These are phyloP conservation scores for Lumnitzera littorea DNA, from an alignment of 345 rosid species.

Conservation along the genomic window DNA sequence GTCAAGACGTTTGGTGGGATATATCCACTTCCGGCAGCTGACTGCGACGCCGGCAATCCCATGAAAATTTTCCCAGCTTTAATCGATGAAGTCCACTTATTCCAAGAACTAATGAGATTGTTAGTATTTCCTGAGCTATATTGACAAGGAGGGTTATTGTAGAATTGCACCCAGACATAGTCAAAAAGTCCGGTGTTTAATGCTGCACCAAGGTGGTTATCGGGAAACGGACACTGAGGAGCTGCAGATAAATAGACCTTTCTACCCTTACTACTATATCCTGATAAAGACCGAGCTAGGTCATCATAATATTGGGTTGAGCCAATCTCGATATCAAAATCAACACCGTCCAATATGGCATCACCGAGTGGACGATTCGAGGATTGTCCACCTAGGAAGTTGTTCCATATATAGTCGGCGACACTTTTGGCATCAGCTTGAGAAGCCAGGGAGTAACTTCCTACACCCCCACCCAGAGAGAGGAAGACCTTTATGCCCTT, in stretches of 20 bases:
- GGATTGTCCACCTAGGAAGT: constrained; percentile 14
- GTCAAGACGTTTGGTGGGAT: constrained; percentile 35
- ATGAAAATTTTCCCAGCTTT: constrained; percentile 26
- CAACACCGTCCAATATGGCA: constrained; percentile 47
- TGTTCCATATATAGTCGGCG: constrained; percentile 9
- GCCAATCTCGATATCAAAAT: constrained; percentile 46
- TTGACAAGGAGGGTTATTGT: constrained; percentile 46
- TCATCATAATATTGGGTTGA: constrained; percentile 29
- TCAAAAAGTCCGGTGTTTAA: constrained; percentile 52
- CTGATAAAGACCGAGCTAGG: constrained; percentile 29
- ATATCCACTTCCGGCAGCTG: constrained; percentile 48
- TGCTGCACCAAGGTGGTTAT: constrained; percentile 28
- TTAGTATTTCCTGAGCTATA: constrained; percentile 23
- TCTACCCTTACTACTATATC: constrained; percentile 15
- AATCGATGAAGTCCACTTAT: constrained; percentile 38
- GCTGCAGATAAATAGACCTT: constrained; percentile 52
- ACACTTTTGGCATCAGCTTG: constrained; percentile 30
- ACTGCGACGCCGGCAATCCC: constrained; percentile 55
- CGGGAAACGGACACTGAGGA: constrained; percentile 59
- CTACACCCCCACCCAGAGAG: constrained; percentile 40
- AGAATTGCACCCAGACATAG: constrained; percentile 51
- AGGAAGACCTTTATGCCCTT: constrained; percentile 43
- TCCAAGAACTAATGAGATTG: constrained; percentile 39
- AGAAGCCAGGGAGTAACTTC: constrained; percentile 32
- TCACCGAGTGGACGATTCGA: constrained; percentile 36